Percentiles rank a stretch among this genome's conserved stretches.
These are phyloP conservation scores for Chenopodium album DNA, from an alignment of 148 eudicot species.

Conservation along the genomic window DNA sequence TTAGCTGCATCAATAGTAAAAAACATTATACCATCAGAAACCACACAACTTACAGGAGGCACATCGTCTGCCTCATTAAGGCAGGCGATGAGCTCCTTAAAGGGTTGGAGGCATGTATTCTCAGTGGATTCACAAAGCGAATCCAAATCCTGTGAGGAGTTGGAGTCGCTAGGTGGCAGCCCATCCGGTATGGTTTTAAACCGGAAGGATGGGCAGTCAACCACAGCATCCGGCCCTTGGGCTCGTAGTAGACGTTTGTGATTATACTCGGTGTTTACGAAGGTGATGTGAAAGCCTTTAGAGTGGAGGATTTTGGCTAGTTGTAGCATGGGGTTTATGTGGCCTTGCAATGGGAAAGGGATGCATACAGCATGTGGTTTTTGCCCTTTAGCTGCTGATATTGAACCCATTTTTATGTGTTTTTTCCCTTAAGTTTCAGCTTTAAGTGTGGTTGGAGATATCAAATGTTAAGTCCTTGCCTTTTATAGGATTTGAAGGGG, in stretches of 20 bases:
- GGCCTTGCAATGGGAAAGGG: conserved; percentile 37
- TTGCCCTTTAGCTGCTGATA: not conserved
- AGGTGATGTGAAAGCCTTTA: conserved; percentile 34
- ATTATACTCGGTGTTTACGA: conserved; percentile 37
- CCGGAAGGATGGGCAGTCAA: conserved; percentile 33
- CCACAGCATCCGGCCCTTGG: conserved; percentile 30
- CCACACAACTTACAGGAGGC: conserved; percentile 35
- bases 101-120: conserved; percentile 14
- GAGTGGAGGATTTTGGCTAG: conserved; percentile 39
- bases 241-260: conserved; percentile 35
- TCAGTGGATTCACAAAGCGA: conserved; percentile 21
- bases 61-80: not conserved
- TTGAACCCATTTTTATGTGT: not conserved
- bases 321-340: conserved; percentile 39
- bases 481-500: no score
- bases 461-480: no score
- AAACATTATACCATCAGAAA: conserved; percentile 34
- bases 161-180: conserved; percentile 26
- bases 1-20: conserved; percentile 39
- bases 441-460: no score
- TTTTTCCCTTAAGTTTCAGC: no score
- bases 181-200: conserved; percentile 44
- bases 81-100: conserved; percentile 30
- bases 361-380: conserved; percentile 26
- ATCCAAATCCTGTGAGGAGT: conserved; percentile 34